Evolutionary conservation across 2,329 filamentous ascomycete species (phyloP), one percentile per base, ranked within the genome.

Genomic region (Epicoccum nigrum): DNA sequence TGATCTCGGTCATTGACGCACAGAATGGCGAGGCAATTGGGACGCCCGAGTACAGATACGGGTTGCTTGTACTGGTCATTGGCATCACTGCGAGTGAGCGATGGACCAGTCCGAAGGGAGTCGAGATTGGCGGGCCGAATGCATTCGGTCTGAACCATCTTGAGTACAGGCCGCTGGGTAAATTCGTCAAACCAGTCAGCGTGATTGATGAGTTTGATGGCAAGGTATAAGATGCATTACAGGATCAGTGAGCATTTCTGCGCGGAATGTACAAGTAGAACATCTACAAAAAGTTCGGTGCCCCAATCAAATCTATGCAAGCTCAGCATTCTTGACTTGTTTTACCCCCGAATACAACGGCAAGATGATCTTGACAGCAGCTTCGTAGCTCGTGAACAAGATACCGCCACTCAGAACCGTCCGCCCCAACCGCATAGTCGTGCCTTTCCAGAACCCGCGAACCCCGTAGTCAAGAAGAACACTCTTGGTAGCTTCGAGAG

Each of bases 321-420:
- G 56, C 48, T 62, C 60, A 9, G 32, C 47, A 15, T 58, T 56
- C 34, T 55, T 54, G 11, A 27, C 56, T 31, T 60, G 55, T 20
- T 44, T 53, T 2, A 57, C 28, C 7, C 63, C 59, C 20, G 60
- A 60, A 45, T 71, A 72, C 8, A 74, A 40, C 6, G 77, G 78
- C 44, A 76, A 74, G 28, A 83, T 71, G 15, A 84, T 50, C 20
- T 76, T 74, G 0, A 79, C 77, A 12, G 82, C 77, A 52, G 82
- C 79, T 63, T 87, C 85, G 62, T 86, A 86, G 2, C 81, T 80
- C 2, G 83, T 84, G 56, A 87, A 86, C 1, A 87, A 69, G 51
- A 87, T 86, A 13, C 86, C 85, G n/a, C 86, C 86, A 58, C 83
- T 85, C 35, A 88, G 78, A 1, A 88, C 77, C 3, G 86, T 79